Conservation (phyloP, 1,284 basidiomycete genomes). For the Ustilago nuda region DNA sequence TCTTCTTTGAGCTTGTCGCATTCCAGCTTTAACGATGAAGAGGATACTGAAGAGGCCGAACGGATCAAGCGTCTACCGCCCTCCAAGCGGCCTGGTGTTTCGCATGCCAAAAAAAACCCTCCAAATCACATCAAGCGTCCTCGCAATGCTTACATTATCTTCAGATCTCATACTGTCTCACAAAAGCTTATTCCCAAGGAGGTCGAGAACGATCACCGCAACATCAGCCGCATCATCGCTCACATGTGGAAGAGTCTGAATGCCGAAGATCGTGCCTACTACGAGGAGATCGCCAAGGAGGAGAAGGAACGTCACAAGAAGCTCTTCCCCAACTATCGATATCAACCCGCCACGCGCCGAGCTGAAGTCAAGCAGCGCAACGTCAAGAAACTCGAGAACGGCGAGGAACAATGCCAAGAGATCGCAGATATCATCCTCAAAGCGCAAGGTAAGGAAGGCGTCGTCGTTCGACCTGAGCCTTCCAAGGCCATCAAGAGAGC, state of each 20-base stretch:
- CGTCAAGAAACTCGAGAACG: constrained; percentile 55
- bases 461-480: constrained; percentile 25
- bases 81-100: constrained; percentile 42
- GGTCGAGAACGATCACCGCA: constrained; percentile 84
- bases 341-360: constrained; percentile 53
- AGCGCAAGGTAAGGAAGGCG: constrained; percentile 53
- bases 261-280: constrained; percentile 52
- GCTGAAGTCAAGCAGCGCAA: constrained; percentile 40
- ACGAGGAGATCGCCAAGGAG: constrained; percentile 54
- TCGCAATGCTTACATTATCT: constrained; percentile 94
- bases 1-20: constrained; percentile 8
- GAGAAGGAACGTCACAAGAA: constrained; percentile 60
- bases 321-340: constrained; percentile 63
- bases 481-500: constrained; percentile 22
- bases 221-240: constrained; percentile 73
- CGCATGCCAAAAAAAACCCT: constrained; percentile 58
- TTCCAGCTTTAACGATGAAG: constrained; percentile 6
- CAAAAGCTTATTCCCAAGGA: constrained; percentile 81
- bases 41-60: constrained; percentile 2
- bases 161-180: constrained; percentile 86
- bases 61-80: constrained; percentile 18
- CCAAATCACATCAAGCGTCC: constrained; percentile 84
- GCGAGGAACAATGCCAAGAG: constrained; percentile 59
- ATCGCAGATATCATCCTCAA: constrained; percentile 63
- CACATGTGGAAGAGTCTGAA: constrained; percentile 66